Evolutionary conservation across 2,329 filamentous ascomycete species (phyloP), one percentile per base, ranked within the genome.

Genomic region (Epichloe amarillans): DNA sequence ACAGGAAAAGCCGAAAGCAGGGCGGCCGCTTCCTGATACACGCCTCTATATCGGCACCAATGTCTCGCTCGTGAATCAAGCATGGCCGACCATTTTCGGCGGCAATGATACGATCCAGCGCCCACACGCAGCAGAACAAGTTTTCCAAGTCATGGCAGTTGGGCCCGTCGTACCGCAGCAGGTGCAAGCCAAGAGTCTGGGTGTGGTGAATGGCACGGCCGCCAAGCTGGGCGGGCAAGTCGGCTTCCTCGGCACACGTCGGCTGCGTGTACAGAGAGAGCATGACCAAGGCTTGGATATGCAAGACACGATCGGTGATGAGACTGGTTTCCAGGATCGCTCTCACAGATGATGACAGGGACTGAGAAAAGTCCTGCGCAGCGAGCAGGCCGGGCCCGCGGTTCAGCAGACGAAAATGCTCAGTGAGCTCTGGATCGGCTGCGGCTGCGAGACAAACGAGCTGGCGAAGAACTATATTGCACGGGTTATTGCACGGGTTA

Each of bases 241-340:
- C 75, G 11, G 74, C 71, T 55, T 81, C 77, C 36, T 76, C 72
- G 2, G 73, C 67, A 43, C 69, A 69, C 4, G 69, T 70, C 0
- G 76, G 75, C 52, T 82, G 77, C n/a, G 72, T 74, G 56, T 79
- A 82, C n/a, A 82, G 65, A 0, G 77, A 78, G 17, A 81, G 61
- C 46, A 81, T 69, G 26, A 72, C 68, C 6, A 79, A 66, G 14
- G 75, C 69, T 30, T 77, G 75, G 37, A 79, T 76, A 45, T 78
- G 70, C 30, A 78, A 65, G 5, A 80, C 67, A n/a, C 75, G 69
- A 54, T 80, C 73, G 0, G 69, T 66, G 7, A 81, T 72, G 41
- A 80, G 61, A 14, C 74, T 75, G 5, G 76, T 72, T 49, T 79
- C 76, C 2, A 80, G 62, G 1, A 73, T 70, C 0, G 70, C 68